Base-by-base conservation (phyloP, 2,329 filamentous ascomycete species). In the Dothideomycetidae sp. region DNA sequence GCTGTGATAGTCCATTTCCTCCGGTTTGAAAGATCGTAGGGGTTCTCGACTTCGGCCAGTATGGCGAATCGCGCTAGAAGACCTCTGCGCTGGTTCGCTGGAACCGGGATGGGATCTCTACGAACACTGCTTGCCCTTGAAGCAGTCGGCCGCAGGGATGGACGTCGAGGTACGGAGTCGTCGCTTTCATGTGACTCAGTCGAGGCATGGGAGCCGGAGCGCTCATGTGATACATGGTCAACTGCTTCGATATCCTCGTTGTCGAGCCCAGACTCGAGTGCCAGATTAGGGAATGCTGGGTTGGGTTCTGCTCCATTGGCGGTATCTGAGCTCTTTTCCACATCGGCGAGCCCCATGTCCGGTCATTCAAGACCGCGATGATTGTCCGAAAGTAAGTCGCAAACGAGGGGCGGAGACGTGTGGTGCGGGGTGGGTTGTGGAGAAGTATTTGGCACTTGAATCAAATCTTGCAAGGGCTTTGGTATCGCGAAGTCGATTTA, bases 1-100 rank as follows among this genome's bases (percentile, higher is more conserved):
- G 74, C 64, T 0, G 85, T 93, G 46, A 94, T 75, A 42, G 73
- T 69, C 85, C 85, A 93, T 72, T 93, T 93, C 10, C 73, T 82
- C 34, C 62, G 69, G 21, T 72, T 70, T 9, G 68, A 62, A 53
- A 93, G 93, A 35, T 82, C 71, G 42, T 77, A 75, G 0, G 85
- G 80, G 19, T 77, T 67, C 31, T 81, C 74, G 10, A 93, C 74
- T 59, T 94, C 86, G 2, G 84, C 78, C 11, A 93, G 64, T 19
- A 93, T 42, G 1, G 80, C 65, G 10, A 92, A 64, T 26, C 69
- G 69, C 1, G 74, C 76, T 33, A 93, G 67, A 2, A 93, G 62
- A 0, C 86, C 86, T 49, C 84, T 68, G 33, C 83, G 70, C 43
- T 72, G 56, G 2, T 54, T 48, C 23, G 66, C 58, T 2, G 71